Base-by-base conservation (phyloP, 2,329 filamentous ascomycete genomes). In the Fusarium sp. region DNA sequence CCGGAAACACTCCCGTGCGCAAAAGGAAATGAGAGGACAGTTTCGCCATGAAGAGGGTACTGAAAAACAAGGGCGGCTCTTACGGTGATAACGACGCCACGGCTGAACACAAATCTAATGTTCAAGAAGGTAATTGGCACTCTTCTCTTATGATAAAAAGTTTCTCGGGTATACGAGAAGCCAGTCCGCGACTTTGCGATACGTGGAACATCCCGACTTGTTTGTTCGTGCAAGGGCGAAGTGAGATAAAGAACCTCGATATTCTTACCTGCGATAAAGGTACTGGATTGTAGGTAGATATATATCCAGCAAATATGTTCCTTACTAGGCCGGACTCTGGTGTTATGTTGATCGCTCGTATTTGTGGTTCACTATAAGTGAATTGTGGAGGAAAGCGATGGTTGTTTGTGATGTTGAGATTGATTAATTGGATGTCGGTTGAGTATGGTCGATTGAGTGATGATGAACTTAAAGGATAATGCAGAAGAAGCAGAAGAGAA, bases 41-140 rank as follows among this genome's bases (percentile, higher is more conserved):
- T 5, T 45, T 35, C 8, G 26, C 13, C 20, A 23, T 30, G 18
- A 38, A n/a, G 30, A 53, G 33, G 11, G 10, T 13, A 38, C 3
- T 38, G 23, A 42, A 33, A 45, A 15, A 45, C 42, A 18, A 42
- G 27, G 41, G 20, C 17, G 9, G 33, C n/a, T 23, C 23, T 6
- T 6, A 32, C 5, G 33, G 27, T 45, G 50, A 44, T 46, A 26
- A 64, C 50, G 64, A 52, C 59, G 64, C 38, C 42, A 46, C 50
- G 59, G 27, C 18, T 42, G 23, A 56, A 53, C 15, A 49, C n/a
- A 30, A 50, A 37, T 23, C 33, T 45, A 15, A 48, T 27, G 60
- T 54, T 17, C 13, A 27, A 38, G 42, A 23, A 23, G 38, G 17
- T 15, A 33, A 18, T 15, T 53, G 50, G 11, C 26, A 42, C 20